These are phyloP conservation scores for Aspergillus nidulans DNA, from an alignment of 495 filamentous ascomycete species.

Conservation along the genomic window DNA sequence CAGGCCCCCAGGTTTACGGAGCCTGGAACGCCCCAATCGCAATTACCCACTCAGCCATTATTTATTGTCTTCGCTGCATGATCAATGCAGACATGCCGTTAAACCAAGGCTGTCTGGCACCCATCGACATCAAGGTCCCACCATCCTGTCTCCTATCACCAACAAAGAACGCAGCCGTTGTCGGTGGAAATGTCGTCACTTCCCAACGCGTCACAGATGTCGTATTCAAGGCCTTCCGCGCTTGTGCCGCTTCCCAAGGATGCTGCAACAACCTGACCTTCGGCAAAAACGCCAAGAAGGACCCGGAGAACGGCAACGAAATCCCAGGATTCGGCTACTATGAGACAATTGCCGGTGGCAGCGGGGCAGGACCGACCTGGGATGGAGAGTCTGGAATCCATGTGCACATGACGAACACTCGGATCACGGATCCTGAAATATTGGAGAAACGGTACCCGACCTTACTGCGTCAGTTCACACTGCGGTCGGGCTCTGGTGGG, in stretches of 20 bases:
- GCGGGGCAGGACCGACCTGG: constrained; percentile 84
- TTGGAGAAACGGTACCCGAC: constrained; percentile 94
- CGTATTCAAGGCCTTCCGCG: constrained; percentile 83
- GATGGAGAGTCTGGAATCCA: constrained; percentile 87
- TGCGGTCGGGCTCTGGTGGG: constrained; percentile 66
- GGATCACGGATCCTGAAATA: constrained; percentile 94
- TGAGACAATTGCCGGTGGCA: constrained; percentile 92
- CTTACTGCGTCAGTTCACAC: constrained; percentile 74
- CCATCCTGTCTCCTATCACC: constrained; percentile 78
- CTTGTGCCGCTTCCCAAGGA: constrained; percentile 87
- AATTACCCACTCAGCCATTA: constrained; percentile 91
- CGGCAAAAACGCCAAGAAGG: constrained; percentile 34
- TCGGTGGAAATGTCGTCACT: constrained; percentile 93
- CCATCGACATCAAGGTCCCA: constrained; percentile 83
- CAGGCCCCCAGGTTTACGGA: constrained; percentile 88
- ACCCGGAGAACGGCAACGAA: constrained; percentile 77
- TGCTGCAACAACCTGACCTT: constrained; percentile 80
- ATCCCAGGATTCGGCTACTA: constrained; percentile 94
- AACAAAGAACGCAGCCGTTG: constrained; percentile 83
- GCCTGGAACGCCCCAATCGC: constrained; percentile 95
- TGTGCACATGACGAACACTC: constrained; percentile 98
- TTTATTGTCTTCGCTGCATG: constrained; percentile 90
- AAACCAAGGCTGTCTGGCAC: constrained; percentile 91
- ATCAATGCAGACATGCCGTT: constrained; percentile 92
- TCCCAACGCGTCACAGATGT: constrained; percentile 91